Percentiles rank a stretch among this genome's conserved stretches.
Conservation (phyloP, 139 green algal species). For the Micractinium sp. region DNA sequence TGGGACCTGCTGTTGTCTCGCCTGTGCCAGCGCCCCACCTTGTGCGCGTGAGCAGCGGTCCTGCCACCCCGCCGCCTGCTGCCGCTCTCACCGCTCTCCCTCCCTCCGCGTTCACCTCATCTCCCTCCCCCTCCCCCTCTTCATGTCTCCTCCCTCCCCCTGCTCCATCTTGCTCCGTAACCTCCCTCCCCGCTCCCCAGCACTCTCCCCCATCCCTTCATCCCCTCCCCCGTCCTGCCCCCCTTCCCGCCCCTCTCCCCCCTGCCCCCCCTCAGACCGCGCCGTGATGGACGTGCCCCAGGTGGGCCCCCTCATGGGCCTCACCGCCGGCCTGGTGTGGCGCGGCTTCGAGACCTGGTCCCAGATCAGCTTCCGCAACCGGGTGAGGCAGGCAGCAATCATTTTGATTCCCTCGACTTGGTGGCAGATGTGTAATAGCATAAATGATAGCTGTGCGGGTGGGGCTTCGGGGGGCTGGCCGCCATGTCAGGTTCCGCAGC, state of each 20-base stretch:
- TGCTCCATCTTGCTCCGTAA: too few relatives aligned
- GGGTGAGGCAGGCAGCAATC: constrained; percentile 42
- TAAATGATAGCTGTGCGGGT: not conserved
- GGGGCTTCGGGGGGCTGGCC: not conserved
- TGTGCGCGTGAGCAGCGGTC: not conserved
- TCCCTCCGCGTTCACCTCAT: not conserved
- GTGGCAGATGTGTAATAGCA: too few relatives aligned
- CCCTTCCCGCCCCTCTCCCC: not conserved
- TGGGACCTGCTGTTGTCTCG: not conserved
- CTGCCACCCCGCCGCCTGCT: not conserved
- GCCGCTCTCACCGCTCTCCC: not conserved
- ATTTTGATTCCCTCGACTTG: too few relatives aligned
- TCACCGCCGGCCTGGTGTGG: constrained; percentile 81
- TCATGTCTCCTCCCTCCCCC: too few relatives aligned
- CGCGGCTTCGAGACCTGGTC: constrained; percentile 86
- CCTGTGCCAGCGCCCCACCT: not conserved
- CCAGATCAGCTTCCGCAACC: constrained; percentile 72
- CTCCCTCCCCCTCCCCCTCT: not conserved
- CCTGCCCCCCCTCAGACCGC: constrained; percentile 64
- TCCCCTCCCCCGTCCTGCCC: not conserved
- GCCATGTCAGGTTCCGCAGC: not conserved
- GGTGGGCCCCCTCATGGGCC: constrained; percentile 71
- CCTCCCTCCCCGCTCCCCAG: not conserved
- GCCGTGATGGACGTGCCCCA: constrained; percentile 91
- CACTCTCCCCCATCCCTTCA: not conserved